Conservation (phyloP, 805 yeast species). For the Zygotorulaspora danielsina region DNA sequence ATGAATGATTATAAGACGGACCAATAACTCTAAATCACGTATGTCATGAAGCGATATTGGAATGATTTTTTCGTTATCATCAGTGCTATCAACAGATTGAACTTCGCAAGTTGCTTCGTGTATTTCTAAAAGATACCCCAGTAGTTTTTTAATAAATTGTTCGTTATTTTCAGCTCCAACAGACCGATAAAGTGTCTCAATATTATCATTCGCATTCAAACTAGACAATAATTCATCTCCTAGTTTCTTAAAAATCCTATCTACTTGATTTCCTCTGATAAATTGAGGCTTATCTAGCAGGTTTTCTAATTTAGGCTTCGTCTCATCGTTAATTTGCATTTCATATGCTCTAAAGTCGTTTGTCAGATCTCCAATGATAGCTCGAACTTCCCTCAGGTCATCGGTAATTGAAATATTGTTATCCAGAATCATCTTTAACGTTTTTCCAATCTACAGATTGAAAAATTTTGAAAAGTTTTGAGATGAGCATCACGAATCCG, state of each 20-base stretch:
- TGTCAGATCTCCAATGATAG: too few relatives aligned
- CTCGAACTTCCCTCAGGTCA: too few relatives aligned
- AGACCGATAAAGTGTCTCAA: slow-evolving; percentile 13
- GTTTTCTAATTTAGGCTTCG: background rate
- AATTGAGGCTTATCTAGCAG: slow-evolving; percentile 31
- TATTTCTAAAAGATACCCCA: slow-evolving; percentile 15
- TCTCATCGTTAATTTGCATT: background rate
- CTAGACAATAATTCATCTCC: slow-evolving; percentile 18
- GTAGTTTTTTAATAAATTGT: slow-evolving; percentile 21
- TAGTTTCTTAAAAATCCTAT: slow-evolving; percentile 28
- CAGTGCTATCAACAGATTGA: slow-evolving; percentile 8
- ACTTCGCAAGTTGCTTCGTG: slow-evolving; percentile 12
- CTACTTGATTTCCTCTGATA: slow-evolving; percentile 33
- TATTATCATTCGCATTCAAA: slow-evolving; percentile 1
- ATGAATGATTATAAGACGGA: slow-evolving; percentile 61
- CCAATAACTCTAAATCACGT: slow-evolving; percentile 60
- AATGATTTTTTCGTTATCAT: slow-evolving; percentile 32
- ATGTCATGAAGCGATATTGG: slow-evolving; percentile 82
- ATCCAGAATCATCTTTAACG: background rate
- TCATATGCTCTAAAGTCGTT: too few relatives aligned
- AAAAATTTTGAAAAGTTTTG: slow-evolving; percentile 11
- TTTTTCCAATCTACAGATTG: background rate
- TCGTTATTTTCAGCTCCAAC: slow-evolving; percentile 16
- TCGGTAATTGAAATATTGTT: too few relatives aligned
- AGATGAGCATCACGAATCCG: slow-evolving; percentile 9